Percentiles rank a stretch among this genome's conserved stretches.
Conservation (phyloP, 345 rosid genomes). For the Barbarea vulgaris region DNA sequence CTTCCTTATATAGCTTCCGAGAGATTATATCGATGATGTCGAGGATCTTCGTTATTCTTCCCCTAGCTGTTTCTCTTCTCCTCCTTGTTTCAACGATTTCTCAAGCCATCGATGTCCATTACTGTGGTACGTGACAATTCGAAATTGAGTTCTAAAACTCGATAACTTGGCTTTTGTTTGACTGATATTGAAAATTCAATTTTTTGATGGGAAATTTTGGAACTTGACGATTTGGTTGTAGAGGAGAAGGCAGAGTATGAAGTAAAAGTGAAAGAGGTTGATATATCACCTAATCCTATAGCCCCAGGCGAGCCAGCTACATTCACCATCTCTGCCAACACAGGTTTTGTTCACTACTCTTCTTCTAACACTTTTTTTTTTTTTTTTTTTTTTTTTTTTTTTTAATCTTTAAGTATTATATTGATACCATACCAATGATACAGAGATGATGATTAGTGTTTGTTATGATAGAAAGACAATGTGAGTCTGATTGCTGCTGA, state of each 20-base stretch:
- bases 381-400: too few species aligned
- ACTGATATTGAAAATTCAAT: neutral
- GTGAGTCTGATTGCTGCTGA: neutral
- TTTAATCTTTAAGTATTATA: too few species aligned
- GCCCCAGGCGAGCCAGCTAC: conserved; percentile 57
- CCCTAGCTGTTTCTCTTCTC: too few species aligned
- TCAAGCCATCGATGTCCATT: conserved; percentile 32
- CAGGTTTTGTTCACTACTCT: conserved; percentile 46
- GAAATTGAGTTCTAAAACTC: neutral
- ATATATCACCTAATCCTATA: conserved; percentile 66
- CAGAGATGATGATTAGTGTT: conserved; percentile 1
- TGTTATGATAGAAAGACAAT: conserved; percentile 1
- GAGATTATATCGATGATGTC: conserved; percentile 24
- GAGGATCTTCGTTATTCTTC: neutral
- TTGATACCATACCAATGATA: too few species aligned
- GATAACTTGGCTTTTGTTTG: neutral
- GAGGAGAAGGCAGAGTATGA: conserved; percentile 60
- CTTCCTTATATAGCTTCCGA: conserved; percentile 4
- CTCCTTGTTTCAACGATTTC: conserved; percentile 4
- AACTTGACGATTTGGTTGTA: conserved; percentile 30
- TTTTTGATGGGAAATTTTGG: neutral
- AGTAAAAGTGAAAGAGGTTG: conserved; percentile 60
- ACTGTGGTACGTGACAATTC: conserved; percentile 30
- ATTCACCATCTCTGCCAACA: conserved; percentile 63
- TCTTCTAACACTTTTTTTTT: neutral